A percentile compares a stretch with the other conserved stretches of the same genome.
These are phyloP conservation scores for Cucumis hystrix DNA, from an alignment of 306 rosid genomes.

Conservation along the genomic window DNA sequence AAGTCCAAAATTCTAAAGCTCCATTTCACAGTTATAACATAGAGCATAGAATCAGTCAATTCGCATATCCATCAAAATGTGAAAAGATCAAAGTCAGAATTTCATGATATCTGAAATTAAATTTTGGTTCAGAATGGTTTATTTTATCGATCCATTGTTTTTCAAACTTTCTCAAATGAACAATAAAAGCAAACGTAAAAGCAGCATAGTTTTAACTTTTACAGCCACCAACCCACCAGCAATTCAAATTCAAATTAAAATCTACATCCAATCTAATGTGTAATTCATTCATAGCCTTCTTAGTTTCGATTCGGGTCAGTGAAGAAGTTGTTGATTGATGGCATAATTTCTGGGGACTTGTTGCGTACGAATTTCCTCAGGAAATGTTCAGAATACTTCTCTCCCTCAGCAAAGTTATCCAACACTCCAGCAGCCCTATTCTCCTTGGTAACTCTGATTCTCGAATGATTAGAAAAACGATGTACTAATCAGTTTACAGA, in stretches of 20 bases:
- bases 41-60: background rate
- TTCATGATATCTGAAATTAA: background rate
- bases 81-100: background rate
- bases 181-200: background rate
- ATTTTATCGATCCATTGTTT: background rate
- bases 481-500: background rate
- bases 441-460: constrained; percentile 65
- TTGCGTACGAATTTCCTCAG: constrained; percentile 61
- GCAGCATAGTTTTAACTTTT: background rate
- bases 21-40: background rate
- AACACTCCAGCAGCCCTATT: constrained; percentile 70
- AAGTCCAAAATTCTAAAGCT: background rate
- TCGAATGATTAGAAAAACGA: background rate
- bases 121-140: background rate
- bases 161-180: background rate
- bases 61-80: background rate
- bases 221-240: background rate
- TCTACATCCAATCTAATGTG: background rate
- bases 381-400: constrained; percentile 57
- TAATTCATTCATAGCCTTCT: constrained; percentile 5
- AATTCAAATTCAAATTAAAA: background rate
- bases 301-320: constrained; percentile 49
- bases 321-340: constrained; percentile 53
- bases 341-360: constrained; percentile 66
- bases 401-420: constrained; percentile 74